A percentile compares a stretch with the other conserved stretches of the same genome.
phyloP scores from a whole-genome alignment of 2,329 filamentous ascomycete species.

The Alternaria ethzedia region DNA sequence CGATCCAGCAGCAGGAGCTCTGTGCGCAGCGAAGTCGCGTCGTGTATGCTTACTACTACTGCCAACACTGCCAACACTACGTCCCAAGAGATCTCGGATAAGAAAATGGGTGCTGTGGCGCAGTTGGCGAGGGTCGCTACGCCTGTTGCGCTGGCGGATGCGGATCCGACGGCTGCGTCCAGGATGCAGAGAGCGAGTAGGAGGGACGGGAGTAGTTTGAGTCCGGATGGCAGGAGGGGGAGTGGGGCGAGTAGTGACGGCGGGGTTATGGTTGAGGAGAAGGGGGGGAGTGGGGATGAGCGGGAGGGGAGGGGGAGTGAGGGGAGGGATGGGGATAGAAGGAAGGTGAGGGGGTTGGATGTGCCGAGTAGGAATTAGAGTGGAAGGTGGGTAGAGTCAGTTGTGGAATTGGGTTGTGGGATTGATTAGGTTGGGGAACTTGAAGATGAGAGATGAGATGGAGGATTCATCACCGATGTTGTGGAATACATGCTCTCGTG shows the following conservation, averaged over 20 bases:
- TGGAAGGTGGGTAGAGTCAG: background rate
- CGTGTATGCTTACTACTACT: background rate
- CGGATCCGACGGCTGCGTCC: conserved; percentile 44
- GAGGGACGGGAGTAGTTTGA: conserved; percentile 37
- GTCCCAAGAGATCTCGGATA: background rate
- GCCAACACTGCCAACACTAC: background rate
- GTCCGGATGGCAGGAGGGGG: conserved; percentile 36
- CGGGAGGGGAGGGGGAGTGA: background rate
- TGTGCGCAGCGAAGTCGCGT: background rate
- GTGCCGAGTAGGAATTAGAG: background rate
- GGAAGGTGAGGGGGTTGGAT: background rate
- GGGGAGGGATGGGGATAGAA: background rate
- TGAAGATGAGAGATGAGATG: background rate
- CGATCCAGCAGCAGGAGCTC: background rate
- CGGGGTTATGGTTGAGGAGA: conserved; percentile 52
- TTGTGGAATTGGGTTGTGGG: background rate
- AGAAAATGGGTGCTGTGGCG: conserved; percentile 38
- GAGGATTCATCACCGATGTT: rapidly evolving
- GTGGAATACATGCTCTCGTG: background rate
- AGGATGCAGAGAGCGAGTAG: conserved; percentile 27
- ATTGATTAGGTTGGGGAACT: background rate
- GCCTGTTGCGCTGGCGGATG: conserved; percentile 46
- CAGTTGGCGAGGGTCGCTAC: conserved; percentile 45
- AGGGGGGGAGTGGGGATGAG: conserved; percentile 20
- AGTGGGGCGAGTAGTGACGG: conserved; percentile 28